Evolutionary conservation across 2,329 filamentous ascomycete species (phyloP), one percentile per base, ranked within the genome.

Genomic region (Colletotrichum kahawae): DNA sequence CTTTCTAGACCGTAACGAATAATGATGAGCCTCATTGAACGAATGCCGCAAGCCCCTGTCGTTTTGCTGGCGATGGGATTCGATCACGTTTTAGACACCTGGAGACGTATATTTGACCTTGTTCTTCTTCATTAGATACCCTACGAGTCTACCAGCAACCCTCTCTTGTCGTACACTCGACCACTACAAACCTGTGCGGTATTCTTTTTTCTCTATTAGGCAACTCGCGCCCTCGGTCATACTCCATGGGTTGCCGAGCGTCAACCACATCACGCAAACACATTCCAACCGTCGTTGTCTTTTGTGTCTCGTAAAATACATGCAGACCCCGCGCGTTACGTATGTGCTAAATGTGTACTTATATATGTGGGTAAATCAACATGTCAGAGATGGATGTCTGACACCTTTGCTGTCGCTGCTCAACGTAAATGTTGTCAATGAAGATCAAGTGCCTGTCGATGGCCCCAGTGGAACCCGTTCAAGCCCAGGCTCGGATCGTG

Each of bases 401-500:
- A 13, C 38, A 24, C 21, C 38, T 65, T 51, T 48, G 59, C 38
- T 38, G 36, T 59, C 38, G 33, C 18, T 16, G 54, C 16, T 63
- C 33, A 13, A 63, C 13, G 51, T 13, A 34, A 3, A 10, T 62
- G n/a, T 18, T 31, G 24, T 36, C 29, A 69, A n/a, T 9, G 5
- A 33, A 69, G 24, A 27, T 69, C 7, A 29, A 24, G 16, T 27
- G 18, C 21, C 66, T 63, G 72, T 74, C 72, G 64, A 71, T 76
- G 75, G 10, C 77, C 77, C 82, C 83, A 84, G 43, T 82, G 70
- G 21, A 72, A 75, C 14, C 72, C 72, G 34, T 76, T 79, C 51
- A 84, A 78, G 1, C 80, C 78, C 14, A 84, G 80, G 29, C 78
- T 82, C n/a, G 82, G 80, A 71, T 86, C 83, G 64, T 84, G 78